Percentiles rank a stretch among this genome's conserved stretches.
These are phyloP conservation scores for Macaranga tanarius DNA, from an alignment of 441 rosid species.

Conservation along the genomic window DNA sequence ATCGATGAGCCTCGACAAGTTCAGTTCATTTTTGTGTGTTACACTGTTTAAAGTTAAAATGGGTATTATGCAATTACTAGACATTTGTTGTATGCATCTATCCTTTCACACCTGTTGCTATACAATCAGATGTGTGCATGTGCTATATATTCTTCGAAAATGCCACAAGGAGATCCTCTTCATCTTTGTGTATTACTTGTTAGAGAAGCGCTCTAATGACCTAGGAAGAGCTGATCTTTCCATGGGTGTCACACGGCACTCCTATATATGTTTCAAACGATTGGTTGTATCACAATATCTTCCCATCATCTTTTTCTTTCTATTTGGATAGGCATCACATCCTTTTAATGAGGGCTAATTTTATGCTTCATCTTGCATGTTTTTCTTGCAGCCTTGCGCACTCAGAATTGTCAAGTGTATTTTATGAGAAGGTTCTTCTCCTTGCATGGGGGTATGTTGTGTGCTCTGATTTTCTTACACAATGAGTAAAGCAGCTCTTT, in stretches of 20 bases:
- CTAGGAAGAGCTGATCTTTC: neutral
- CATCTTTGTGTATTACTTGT: neutral
- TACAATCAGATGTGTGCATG: neutral
- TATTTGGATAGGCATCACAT: neutral
- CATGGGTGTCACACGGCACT: neutral
- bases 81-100: neutral
- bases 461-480: neutral
- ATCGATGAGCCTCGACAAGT: neutral
- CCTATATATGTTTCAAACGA: constrained; percentile 4
- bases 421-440: constrained; percentile 92
- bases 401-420: constrained; percentile 83
- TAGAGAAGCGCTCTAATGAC: neutral
- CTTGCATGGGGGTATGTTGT: constrained; percentile 79
- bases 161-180: neutral
- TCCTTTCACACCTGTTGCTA: neutral
- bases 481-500: neutral
- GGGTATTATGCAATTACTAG: neutral
- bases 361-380: neutral
- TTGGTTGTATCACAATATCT: neutral
- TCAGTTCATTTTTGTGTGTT: constrained; percentile 10
- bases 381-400: constrained; percentile 74
- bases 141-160: neutral
- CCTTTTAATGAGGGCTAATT: constrained; percentile 15
- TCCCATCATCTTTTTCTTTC: neutral
- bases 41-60: neutral